These are phyloP conservation scores for Rosa hybrid DNA, from an alignment of 331 rosid genomes.

Conservation along the genomic window DNA sequence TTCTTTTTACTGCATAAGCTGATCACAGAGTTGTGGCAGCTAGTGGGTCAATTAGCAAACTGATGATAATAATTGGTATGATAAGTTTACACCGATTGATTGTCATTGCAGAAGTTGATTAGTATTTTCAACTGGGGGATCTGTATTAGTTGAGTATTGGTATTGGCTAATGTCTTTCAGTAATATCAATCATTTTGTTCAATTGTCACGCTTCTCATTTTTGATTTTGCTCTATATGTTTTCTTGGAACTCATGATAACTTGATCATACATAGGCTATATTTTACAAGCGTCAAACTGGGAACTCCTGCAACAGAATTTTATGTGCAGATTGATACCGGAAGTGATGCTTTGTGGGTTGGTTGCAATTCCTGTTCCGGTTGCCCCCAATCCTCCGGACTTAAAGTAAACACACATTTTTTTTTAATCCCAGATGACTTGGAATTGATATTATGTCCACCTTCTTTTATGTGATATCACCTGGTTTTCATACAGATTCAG, in stretches of 20 bases:
- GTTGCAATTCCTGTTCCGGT: constrained; percentile 66
- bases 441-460: background rate
- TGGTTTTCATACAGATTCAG: constrained; percentile 47
- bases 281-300: constrained; percentile 60
- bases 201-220: background rate
- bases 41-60: background rate
- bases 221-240: background rate
- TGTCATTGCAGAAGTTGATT: background rate
- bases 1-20: background rate
- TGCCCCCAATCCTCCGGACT: constrained; percentile 68
- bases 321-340: constrained; percentile 82
- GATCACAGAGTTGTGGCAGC: background rate
- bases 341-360: constrained; percentile 76
- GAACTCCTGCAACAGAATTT: constrained; percentile 67
- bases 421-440: background rate
- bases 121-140: background rate
- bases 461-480: constrained; percentile 15
- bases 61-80: background rate
- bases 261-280: constrained; percentile 49
- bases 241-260: background rate
- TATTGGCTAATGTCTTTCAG: background rate
- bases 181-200: background rate
- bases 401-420: constrained; percentile 40
- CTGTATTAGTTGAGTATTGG: background rate
- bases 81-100: background rate